Evolutionary conservation across 2,329 filamentous ascomycete species (phyloP).

Genomic region (Talaromyces amestolkiae): DNA sequence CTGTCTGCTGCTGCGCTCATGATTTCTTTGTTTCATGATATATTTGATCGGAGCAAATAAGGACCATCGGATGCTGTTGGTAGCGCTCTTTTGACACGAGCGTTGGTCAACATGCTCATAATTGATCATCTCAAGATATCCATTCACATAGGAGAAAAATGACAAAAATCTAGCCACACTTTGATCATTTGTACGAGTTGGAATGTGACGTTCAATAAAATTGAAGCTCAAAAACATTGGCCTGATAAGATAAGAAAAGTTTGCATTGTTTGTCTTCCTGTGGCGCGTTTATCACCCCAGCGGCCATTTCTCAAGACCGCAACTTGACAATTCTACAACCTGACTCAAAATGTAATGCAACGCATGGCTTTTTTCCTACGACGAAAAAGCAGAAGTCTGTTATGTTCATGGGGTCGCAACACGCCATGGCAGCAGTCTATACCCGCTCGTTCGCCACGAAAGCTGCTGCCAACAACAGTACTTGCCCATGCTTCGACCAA

Average conservation of each 20-base stretch:
- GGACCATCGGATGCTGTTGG: background rate
- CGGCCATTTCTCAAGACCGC: background rate
- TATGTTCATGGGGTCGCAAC: slow-evolving; percentile 22
- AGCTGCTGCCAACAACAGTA: slow-evolving; percentile 24
- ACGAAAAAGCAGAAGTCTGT: slow-evolving; percentile 25
- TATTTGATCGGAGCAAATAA: background rate
- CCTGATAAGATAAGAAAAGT: slow-evolving; percentile 29
- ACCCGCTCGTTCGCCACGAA: slow-evolving; percentile 29
- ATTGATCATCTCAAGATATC: background rate
- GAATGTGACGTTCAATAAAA: background rate
- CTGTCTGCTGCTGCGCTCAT: slow-evolving; percentile 40
- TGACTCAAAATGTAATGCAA: slow-evolving; percentile 20
- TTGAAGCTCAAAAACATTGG: slow-evolving; percentile 1
- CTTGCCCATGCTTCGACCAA: background rate
- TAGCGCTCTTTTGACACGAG: background rate
- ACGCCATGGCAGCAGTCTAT: slow-evolving; percentile 10
- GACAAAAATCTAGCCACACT: too few relatives aligned
- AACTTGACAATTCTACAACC: background rate
- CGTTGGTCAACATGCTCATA: background rate
- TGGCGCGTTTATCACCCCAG: background rate
- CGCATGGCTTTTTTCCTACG: slow-evolving; percentile 33
- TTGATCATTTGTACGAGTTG: too few relatives aligned
- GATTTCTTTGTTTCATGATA: slow-evolving; percentile 4
- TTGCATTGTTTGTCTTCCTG: slow-evolving; percentile 39
- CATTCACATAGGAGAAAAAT: too few relatives aligned